Percentiles rank a stretch among this genome's conserved stretches.
phyloP scores from a whole-genome alignment of 495 filamentous ascomycete species.

The Neurospora terricola region DNA sequence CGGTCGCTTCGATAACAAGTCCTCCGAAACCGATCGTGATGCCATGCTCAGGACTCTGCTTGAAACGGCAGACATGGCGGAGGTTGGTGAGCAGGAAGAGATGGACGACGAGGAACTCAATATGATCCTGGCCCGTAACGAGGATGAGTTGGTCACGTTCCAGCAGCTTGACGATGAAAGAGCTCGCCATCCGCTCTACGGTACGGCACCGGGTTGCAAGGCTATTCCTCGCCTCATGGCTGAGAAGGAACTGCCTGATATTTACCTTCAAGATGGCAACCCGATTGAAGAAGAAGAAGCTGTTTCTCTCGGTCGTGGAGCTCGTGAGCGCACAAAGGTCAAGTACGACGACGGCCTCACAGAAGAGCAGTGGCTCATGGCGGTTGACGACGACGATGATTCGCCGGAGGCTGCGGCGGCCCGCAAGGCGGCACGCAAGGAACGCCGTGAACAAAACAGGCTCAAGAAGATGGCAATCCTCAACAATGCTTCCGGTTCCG shows the following conservation, averaged over 20 bases:
- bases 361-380: slow-evolving; percentile 91
- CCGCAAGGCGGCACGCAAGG: slow-evolving; percentile 75
- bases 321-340: slow-evolving; percentile 84
- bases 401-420: slow-evolving; percentile 86
- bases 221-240: slow-evolving; percentile 66
- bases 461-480: slow-evolving; percentile 44
- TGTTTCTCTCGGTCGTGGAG: slow-evolving; percentile 74
- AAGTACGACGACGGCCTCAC: slow-evolving; percentile 96
- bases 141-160: slow-evolving; percentile 61
- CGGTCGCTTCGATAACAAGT: slow-evolving; percentile 98
- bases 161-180: slow-evolving; percentile 72
- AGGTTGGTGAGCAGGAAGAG: slow-evolving; percentile 70
- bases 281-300: slow-evolving; percentile 72
- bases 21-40: slow-evolving; percentile 95
- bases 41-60: slow-evolving; percentile 86
- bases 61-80: slow-evolving; percentile 84
- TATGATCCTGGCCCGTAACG: slow-evolving; percentile 69
- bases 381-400: slow-evolving; percentile 93
- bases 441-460: slow-evolving; percentile 65
- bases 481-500: slow-evolving; percentile 25
- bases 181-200: slow-evolving; percentile 52
- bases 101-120: slow-evolving; percentile 98
- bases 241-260: slow-evolving; percentile 86
- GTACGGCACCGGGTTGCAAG: slow-evolving; percentile 49
- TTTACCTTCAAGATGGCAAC: slow-evolving; percentile 81